phyloP scores from a whole-genome alignment of 768 basidiomycete species.

The Agaricus sinodeliciosus region DNA sequence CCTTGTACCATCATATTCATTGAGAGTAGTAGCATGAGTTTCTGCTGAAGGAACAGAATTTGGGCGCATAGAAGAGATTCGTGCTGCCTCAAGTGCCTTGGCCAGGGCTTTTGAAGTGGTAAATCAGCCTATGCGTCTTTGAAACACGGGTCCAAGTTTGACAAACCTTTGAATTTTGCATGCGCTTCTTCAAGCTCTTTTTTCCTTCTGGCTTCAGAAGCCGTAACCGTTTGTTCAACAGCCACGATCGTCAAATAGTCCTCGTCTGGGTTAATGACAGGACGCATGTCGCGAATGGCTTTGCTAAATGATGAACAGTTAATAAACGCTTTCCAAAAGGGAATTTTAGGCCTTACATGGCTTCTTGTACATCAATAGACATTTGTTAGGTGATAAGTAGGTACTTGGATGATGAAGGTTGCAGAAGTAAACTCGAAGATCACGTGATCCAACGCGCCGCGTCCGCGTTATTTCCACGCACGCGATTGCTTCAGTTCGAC shows the following conservation, averaged over 20 bases:
- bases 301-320: constrained; percentile 33
- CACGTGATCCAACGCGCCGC: too few species aligned
- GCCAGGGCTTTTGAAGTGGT: constrained; percentile 43
- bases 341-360: constrained; percentile 29
- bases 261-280: constrained; percentile 72
- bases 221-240: constrained; percentile 63
- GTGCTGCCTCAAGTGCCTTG: constrained; percentile 60
- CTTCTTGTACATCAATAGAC: constrained; percentile 41
- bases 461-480: too few species aligned
- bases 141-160: background rate
- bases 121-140: background rate
- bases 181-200: constrained; percentile 67
- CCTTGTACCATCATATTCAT: constrained; percentile 57
- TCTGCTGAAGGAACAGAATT: constrained; percentile 61
- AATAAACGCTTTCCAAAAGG: background rate
- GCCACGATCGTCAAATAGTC: constrained; percentile 72
- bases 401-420: too few species aligned
- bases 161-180: constrained; percentile 53
- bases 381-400: constrained; percentile 12
- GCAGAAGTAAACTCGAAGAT: background rate
- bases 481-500: too few species aligned
- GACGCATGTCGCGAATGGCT: constrained; percentile 61
- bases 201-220: constrained; percentile 49
- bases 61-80: constrained; percentile 64
- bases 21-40: constrained; percentile 52